Conservation (phyloP, 2,329 filamentous ascomycete genomes). For the Geosmithia flava region DNA sequence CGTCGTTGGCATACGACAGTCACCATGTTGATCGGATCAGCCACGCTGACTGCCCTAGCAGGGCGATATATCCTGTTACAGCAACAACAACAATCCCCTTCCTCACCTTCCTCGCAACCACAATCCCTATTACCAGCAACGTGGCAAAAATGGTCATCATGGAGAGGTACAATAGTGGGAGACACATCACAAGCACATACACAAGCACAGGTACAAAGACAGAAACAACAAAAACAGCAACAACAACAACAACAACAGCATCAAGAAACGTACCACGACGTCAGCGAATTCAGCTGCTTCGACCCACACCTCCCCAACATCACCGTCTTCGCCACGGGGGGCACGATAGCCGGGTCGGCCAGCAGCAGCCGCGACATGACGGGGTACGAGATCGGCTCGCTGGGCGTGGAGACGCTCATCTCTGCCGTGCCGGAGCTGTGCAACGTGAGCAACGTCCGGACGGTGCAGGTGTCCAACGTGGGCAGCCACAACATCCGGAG, state of each 20-base stretch:
- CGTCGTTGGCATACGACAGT: not conserved
- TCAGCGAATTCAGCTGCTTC: slow-evolving; percentile 8
- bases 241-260: not conserved
- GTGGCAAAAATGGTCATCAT: not conserved
- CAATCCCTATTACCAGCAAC: not conserved
- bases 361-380: slow-evolving; percentile 31
- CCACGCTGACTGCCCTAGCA: not conserved
- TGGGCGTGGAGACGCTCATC: slow-evolving; percentile 38
- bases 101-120: not conserved
- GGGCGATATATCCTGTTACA: not conserved
- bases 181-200: not conserved
- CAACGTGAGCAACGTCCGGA: slow-evolving; percentile 40
- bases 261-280: not conserved
- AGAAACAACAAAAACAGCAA: not conserved
- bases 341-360: slow-evolving; percentile 44
- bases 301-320: slow-evolving; percentile 37
- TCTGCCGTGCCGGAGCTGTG: slow-evolving; percentile 40
- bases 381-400: slow-evolving; percentile 25
- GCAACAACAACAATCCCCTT: not conserved
- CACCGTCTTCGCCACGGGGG: slow-evolving; percentile 44
- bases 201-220: too few species aligned
- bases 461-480: slow-evolving; percentile 38
- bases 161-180: not conserved
- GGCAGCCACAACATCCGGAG: slow-evolving; percentile 34
- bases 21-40: not conserved